Percentiles rank a stretch among this genome's conserved stretches.
Conservation (phyloP, 441 rosid species). For the Arabidopsis hybrid region DNA sequence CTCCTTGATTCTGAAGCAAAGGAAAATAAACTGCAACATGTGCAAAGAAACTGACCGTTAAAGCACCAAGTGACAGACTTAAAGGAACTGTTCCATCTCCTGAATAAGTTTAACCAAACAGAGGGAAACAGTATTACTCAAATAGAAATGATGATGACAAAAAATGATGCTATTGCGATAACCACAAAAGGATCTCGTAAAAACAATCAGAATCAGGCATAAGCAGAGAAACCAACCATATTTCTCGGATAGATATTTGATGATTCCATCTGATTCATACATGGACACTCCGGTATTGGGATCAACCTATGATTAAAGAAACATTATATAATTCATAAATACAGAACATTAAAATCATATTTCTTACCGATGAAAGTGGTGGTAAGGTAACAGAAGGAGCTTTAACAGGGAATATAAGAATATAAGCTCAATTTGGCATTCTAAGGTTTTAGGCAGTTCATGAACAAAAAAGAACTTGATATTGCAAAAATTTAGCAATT, state of each 20-base stretch:
- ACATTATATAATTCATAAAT: not conserved
- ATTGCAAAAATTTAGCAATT: not conserved
- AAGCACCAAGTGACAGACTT: constrained; percentile 72
- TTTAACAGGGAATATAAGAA: too few relatives aligned
- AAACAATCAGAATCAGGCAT: not conserved
- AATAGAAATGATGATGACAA: not conserved
- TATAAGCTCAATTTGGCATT: too few relatives aligned
- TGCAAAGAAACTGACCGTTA: constrained; percentile 62
- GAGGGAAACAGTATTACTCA: not conserved
- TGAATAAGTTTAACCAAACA: constrained; percentile 49
- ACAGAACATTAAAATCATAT: not conserved
- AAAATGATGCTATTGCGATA: not conserved
- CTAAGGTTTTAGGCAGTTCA: too few relatives aligned
- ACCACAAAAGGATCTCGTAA: not conserved
- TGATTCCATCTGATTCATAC: constrained; percentile 95
- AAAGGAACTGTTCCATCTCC: constrained; percentile 91
- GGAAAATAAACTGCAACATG: constrained; percentile 19
- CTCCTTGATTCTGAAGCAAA: constrained; percentile 5
- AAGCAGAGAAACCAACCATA: constrained; percentile 62
- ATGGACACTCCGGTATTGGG: constrained; percentile 92
- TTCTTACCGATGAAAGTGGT: too few relatives aligned
- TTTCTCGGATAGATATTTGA: constrained; percentile 79
- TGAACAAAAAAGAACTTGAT: not conserved
- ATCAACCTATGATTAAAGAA: constrained; percentile 61
- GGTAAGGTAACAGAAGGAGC: too few relatives aligned